Percentiles rank a stretch among this genome's conserved stretches.
Evolutionary conservation across 345 rosid genomes (phyloP).

Genomic region (Geranium rotundifolium): DNA sequence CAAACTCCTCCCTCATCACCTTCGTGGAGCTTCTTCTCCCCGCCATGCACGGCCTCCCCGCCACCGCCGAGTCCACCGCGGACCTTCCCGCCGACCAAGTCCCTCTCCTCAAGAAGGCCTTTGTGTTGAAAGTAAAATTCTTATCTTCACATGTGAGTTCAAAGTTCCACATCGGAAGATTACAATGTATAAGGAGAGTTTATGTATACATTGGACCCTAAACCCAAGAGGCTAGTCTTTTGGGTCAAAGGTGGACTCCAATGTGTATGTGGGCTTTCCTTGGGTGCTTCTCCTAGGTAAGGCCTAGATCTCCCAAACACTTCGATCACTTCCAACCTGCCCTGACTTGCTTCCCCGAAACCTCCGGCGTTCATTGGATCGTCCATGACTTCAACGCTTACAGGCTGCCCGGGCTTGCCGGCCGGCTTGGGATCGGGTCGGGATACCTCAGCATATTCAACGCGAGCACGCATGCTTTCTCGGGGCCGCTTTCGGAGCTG

Average conservation of each 20-base stretch:
- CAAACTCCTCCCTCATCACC: not conserved
- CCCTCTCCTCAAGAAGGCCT: conserved; percentile 5
- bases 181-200: too few species aligned
- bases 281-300: too few species aligned
- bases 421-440: conserved; percentile 10
- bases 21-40: not conserved
- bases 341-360: conserved; percentile 16
- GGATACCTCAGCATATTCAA: conserved; percentile 19
- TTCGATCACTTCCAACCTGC: conserved; percentile 16
- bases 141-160: too few species aligned
- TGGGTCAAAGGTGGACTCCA: too few species aligned
- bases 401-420: conserved; percentile 27
- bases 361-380: conserved; percentile 25
- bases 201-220: too few species aligned
- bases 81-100: conserved; percentile 2
- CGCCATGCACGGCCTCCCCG: not conserved
- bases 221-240: too few species aligned
- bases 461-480: conserved; percentile 3
- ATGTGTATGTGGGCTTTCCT: too few species aligned
- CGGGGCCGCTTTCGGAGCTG: conserved; percentile 11
- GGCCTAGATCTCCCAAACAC: too few species aligned
- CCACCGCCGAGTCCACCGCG: conserved; percentile 4
- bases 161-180: too few species aligned
- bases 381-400: conserved; percentile 26
- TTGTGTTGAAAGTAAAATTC: too few species aligned